These are phyloP conservation scores for Vanrija humicola DNA, from an alignment of 1,284 basidiomycete species.

Conservation along the genomic window DNA sequence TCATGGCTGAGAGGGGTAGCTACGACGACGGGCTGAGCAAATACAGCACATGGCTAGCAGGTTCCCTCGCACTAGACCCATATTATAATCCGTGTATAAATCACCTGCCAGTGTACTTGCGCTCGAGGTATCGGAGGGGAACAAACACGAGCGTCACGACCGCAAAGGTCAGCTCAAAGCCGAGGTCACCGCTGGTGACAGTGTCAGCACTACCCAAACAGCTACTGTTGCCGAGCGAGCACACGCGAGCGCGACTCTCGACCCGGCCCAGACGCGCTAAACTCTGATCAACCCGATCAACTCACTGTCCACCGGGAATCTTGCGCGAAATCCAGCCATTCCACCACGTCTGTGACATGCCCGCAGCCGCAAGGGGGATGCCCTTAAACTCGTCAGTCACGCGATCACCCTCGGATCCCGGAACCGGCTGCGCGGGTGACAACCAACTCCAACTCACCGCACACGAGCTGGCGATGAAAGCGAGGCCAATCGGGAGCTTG, in stretches of 20 bases:
- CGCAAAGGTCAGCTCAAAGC: constrained; percentile 27
- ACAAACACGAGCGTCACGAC: constrained; percentile 29
- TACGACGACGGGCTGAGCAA: too few relatives aligned
- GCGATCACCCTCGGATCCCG: background rate
- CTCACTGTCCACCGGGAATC: constrained; percentile 43
- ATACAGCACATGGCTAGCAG: too few relatives aligned
- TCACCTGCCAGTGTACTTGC: constrained; percentile 39
- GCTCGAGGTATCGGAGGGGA: constrained; percentile 39
- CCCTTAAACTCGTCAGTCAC: constrained; percentile 27
- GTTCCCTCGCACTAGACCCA: too few relatives aligned
- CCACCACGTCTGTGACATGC: constrained; percentile 49
- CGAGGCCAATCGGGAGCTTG: constrained; percentile 43
- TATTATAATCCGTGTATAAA: too few relatives aligned
- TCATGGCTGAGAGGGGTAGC: too few relatives aligned
- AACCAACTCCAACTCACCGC: constrained; percentile 27
- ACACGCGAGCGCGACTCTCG: too few relatives aligned
- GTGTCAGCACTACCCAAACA: background rate
- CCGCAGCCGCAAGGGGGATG: constrained; percentile 39
- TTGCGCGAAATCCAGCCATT: constrained; percentile 45
- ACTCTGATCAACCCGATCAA: background rate
- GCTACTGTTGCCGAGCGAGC: too few relatives aligned
- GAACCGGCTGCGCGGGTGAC: background rate
- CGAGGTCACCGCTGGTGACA: constrained; percentile 34
- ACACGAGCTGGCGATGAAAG: constrained; percentile 29
- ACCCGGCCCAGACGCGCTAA: too few relatives aligned